Evolutionary conservation across 352 stramenopile species (phyloP), one percentile per base, ranked within the genome.

Genomic region (Phytophthora boehmeriae): DNA sequence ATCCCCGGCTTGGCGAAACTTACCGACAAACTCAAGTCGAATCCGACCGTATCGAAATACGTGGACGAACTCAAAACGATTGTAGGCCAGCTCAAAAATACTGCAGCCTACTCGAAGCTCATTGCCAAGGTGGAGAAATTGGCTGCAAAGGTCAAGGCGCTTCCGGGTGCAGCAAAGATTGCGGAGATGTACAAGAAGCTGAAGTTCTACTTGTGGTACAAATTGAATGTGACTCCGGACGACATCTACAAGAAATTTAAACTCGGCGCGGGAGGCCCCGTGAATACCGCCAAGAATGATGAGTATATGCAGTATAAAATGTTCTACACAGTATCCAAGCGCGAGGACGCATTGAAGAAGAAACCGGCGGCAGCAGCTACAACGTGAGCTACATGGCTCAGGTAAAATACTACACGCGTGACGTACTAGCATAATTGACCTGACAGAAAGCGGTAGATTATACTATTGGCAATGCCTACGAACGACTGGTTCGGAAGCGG

Each of bases 181-280:
- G 38, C 38, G 1, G 38, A 44, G 5, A 10, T 44, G 14, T 44
- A 20, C 38, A 44, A 44, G 14, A 44, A 44, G 38, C 38, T 44
- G 1, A 44, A 44, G 38, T 44, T 44, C 16, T 44, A 17, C 4
- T 1, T 44, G 38, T 44, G 38, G 38, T 44, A 44, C 38, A 44
- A 44, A 17, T 17, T 44, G 3, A 44, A 44, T 8, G 0, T 22
- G 13, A 44, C 38, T 3, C 38, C 38, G 16, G 38, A 44, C 14
- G 38, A 44, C 10, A 44, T 44, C 19, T 17, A 17, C 38, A 44
- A 44, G 38, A 44, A 44, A 17, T 20, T 44, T 8, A 44, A 44
- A 17, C 38, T 44, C 19, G 38, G 38, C 5, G 8, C n/a, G 5
- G 38, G 14, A 9, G 38, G 38, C 5, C 11, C 38, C 8, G n/a